Evolutionary conservation across 805 yeast genomes (phyloP), one percentile per base, ranked within the genome.

Genomic region (Candida peoriensis): DNA sequence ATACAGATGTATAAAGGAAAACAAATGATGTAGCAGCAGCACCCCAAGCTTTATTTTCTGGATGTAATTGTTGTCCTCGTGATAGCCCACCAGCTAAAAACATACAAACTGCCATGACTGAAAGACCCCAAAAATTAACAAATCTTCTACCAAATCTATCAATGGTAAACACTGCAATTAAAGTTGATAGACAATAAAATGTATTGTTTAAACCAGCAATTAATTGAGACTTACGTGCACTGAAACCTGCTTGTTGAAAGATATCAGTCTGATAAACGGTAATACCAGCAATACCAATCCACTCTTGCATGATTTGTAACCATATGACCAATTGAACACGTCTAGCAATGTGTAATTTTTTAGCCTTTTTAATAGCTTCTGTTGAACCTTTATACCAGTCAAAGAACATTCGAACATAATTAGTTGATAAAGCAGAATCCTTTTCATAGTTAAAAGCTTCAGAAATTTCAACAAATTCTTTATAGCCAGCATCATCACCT

Each of bases 61-160:
- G 32, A 30, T 30, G 19, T 11, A 10, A 12, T 15, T 30, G 32
- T 30, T 30, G 32, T 15, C 26, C 32, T 15, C 12, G 21, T 6
- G 32, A 30, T 15, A 30, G n/a, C 20, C 32, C 32, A 30, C 32
- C 31, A 28, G 31, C 31, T 13, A 28, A 20, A 13, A 28, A 28
- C 31, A 28, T 28, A 28, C 31, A 28, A 5, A 28, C 31, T 18
- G 17, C 20, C 31, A 28, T 28, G 4, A 17, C 24, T 10, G 31
- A 28, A 5, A 18, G 13, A 4, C 31, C 31, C 31, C 31, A 28
- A 15, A 28, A 28, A n/a, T 18, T 28, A 12, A 20, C 22, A 20
- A 28, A 28, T 28, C 31, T 28, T 28, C 31, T 28, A 13, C 31
- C 31, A 22, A 22, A 28, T 28, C 24, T 28, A n/a, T 28, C 31